Conservation (phyloP, 164 flowering plant genomes). For the Kingdonia uniflora region DNA sequence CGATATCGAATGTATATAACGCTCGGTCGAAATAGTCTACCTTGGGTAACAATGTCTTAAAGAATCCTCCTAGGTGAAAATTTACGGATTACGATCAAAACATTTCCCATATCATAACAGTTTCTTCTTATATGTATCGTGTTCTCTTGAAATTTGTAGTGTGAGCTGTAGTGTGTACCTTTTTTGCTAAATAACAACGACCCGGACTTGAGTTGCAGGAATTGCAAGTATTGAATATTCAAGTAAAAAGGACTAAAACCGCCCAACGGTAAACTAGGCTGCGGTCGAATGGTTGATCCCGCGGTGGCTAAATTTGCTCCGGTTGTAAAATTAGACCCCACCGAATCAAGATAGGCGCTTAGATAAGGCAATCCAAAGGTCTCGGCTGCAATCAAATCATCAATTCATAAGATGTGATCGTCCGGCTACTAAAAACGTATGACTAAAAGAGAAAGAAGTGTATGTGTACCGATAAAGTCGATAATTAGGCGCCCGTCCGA, state of each 20-base stretch:
- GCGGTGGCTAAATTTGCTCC: slow-evolving; percentile 1
- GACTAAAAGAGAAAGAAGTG: neutral
- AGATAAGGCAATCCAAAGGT: slow-evolving; percentile 2
- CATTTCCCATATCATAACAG: too few species aligned
- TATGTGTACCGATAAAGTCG: slow-evolving; percentile 41
- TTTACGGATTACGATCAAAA: too few species aligned
- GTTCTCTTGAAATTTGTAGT: neutral
- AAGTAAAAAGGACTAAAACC: neutral
- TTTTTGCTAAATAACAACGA: neutral
- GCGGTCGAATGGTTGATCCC: neutral
- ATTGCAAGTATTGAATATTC: neutral
- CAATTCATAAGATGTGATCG: neutral
- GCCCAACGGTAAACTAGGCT: neutral
- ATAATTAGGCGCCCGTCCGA: slow-evolving; percentile 47
- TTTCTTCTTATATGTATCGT: too few species aligned
- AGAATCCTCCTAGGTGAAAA: neutral
- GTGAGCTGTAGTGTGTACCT: neutral
- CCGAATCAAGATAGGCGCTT: neutral
- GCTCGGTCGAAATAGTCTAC: neutral
- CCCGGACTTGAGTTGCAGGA: neutral
- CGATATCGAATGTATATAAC: slow-evolving; percentile 1
- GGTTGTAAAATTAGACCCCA: neutral
- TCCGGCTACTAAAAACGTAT: neutral
- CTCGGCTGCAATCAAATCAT: slow-evolving; percentile 1
- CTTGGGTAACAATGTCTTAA: neutral